Base-by-base conservation (phyloP, 106 monocot species). In the Acorus calamus region DNA sequence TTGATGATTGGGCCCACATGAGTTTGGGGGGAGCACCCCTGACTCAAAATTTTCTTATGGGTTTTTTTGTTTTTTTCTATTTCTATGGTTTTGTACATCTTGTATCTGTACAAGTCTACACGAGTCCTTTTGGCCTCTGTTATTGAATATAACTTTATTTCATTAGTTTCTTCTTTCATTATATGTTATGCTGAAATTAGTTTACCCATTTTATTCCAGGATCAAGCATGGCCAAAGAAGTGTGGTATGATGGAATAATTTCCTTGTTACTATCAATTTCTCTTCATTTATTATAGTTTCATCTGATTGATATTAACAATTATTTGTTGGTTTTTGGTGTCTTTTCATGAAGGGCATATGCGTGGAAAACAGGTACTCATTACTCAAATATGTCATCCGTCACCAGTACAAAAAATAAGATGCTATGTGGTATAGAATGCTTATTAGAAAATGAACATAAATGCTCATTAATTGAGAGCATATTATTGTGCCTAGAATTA, bases 211-310 rank as follows among this genome's bases (percentile, higher is more conserved):
- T 49, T n/a, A 61, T 65, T 72, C 11, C 61, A 86, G 86, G 82
- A 86, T 70, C 86, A 86, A 76, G 86, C 76, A 55, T 82, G 86
- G 86, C 86, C 86, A 58, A 86, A 86, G 74, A 86, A 79, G 72
- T 86, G 86, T 52, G 82, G 86, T 86, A 69, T 45, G 66, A 11
- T 12, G 46, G 5, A 28, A 28, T 9, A 55, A 14, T 68, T 0
- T 69, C 5, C 13, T 14, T 48, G 8, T n/a, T 9, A 57, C 57
- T 57, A 57, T 5, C 6, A n/a, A 55, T 50, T 6, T 14, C 6
- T 3, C 3, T 62, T 45, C 6, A 47, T 68, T 63, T 57, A 7
- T 12, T 42, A 8, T 8, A 4, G 55, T 66, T 14, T 47, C 8
- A 49, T 14, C 59, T 8, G 4, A 12, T 45, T 7, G 4, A 52